Evolutionary conservation across 345 rosid species (phyloP), one percentile per base, ranked within the genome.

Genomic region (Raphanus raphanistrum): DNA sequence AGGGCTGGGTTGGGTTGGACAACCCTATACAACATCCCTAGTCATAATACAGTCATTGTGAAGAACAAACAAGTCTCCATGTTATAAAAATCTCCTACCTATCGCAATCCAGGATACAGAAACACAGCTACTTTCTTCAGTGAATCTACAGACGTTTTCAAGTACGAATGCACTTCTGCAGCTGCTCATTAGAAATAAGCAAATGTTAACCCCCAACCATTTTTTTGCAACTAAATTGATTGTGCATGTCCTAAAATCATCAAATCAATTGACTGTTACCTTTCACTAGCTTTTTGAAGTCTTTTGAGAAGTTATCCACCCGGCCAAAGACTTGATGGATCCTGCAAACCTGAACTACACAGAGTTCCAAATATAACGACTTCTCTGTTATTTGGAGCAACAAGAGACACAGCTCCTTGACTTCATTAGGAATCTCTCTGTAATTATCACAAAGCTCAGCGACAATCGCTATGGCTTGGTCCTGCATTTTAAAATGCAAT

Each of bases 271-370:
- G 15, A n/a, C 1, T 8, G 28, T 75, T 76, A 92, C 98, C 98
- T 89, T 84, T 84, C n/a, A 89, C 63, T 28, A 89, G 75, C 66
- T 69, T 76, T 83, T 87, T 87, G 27, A 86, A 73, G 71, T 86
- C 88, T 83, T 86, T 90, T 0, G 96, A 87, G 80, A 92, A 90
- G 75, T 87, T 97, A 57, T 92, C 98, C 66, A 92, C 84, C 8
- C 93, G 97, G 10, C 97, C 98, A 63, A 88, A 71, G 7, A 89
- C 92, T 4, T 94, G 90, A 76, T 91, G 84, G 79, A 88, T 88
- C 71, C 97, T 92, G 59, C 98, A 94, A 33, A 92, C 89, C 70
- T 90, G 97, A 33, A 89, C 76, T 36, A 90, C 93, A 68, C 88
- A 89, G 15, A 86, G 88, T 79, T 94, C 98, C 85, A 92, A 81